Percentiles rank a stretch among this genome's conserved stretches.
phyloP scores from a whole-genome alignment of 306 rosid species.

The Adenanthera pavonina region DNA sequence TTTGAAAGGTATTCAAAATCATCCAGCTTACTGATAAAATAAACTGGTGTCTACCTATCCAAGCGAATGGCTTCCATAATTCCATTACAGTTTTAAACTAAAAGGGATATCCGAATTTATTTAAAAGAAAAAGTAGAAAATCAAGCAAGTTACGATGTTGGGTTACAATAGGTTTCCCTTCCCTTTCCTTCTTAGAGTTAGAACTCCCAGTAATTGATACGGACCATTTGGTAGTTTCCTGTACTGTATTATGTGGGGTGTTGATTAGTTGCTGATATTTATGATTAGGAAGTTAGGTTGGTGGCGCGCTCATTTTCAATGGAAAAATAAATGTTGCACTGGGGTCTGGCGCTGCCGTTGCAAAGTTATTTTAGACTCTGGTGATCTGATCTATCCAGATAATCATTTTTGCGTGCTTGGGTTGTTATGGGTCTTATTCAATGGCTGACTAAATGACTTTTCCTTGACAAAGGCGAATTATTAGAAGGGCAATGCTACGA shows the following conservation, averaged over 20 bases:
- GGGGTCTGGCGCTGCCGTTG: constrained; percentile 21
- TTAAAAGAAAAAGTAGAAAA: background rate
- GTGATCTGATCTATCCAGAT: constrained; percentile 39
- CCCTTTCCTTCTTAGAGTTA: constrained; percentile 27
- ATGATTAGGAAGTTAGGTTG: constrained; percentile 52
- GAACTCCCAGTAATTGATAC: constrained; percentile 19
- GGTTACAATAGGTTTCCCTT: constrained; percentile 8
- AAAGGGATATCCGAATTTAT: background rate
- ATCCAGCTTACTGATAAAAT: constrained; percentile 18
- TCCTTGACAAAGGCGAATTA: constrained; percentile 39
- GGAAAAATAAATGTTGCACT: constrained; percentile 20
- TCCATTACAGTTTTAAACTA: background rate
- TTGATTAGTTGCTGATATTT: constrained; percentile 39
- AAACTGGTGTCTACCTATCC: background rate
- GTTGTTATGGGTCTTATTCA: constrained; percentile 53
- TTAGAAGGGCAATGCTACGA: constrained; percentile 8
- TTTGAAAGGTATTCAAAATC: constrained; percentile 38
- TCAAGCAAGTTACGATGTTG: background rate
- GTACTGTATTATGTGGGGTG: constrained; percentile 7
- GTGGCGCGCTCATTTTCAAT: constrained; percentile 36
- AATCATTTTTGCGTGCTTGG: constrained; percentile 43
- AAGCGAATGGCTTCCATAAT: constrained; percentile 36
- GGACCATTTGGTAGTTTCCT: background rate
- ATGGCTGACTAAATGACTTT: constrained; percentile 42
- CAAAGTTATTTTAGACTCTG: constrained; percentile 30